phyloP scores from a whole-genome alignment of 2,329 filamentous ascomycete genomes.

The Ophiostoma pallidulum region DNA sequence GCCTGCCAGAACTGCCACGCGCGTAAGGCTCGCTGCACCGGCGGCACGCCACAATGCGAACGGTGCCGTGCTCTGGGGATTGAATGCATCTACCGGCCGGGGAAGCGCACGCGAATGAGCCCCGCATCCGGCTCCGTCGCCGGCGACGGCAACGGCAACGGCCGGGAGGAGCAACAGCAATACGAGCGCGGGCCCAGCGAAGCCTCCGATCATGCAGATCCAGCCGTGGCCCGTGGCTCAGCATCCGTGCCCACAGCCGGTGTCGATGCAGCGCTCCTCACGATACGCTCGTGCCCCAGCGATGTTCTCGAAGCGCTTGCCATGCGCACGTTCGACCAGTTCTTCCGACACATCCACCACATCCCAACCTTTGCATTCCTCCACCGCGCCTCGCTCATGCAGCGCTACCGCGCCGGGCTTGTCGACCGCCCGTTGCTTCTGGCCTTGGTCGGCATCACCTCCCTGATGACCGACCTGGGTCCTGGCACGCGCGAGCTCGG shows the following conservation, averaged over 20 bases:
- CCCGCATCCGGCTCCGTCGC: conserved; percentile 7
- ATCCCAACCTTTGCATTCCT: conserved; percentile 50
- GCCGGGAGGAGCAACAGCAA: conserved; percentile 19
- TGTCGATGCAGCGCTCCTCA: not conserved
- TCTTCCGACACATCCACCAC: conserved; percentile 50
- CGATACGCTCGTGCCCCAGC: conserved; percentile 20
- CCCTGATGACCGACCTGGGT: conserved; percentile 45
- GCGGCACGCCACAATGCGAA: conserved; percentile 46
- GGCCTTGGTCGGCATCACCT: conserved; percentile 46
- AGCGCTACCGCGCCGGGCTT: conserved; percentile 47
- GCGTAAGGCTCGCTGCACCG: conserved; percentile 49
- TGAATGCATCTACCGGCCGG: conserved; percentile 45
- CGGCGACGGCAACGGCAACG: not conserved
- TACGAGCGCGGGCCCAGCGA: conserved; percentile 24
- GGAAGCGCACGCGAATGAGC: conserved; percentile 29
- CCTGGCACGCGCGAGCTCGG: conserved; percentile 43
- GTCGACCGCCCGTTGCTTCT: conserved; percentile 46
- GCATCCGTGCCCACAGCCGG: conserved; percentile 1
- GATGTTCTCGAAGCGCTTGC: conserved; percentile 40
- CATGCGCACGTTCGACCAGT: conserved; percentile 44
- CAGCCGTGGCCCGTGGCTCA: not conserved
- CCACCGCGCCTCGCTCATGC: conserved; percentile 50
- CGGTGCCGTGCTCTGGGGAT: conserved; percentile 42
- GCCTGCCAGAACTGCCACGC: conserved; percentile 50
- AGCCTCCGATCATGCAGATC: conserved; percentile 17